Evolutionary conservation across 495 filamentous ascomycete genomes (phyloP).

Genomic region (Saxophila tyrrhenica): DNA sequence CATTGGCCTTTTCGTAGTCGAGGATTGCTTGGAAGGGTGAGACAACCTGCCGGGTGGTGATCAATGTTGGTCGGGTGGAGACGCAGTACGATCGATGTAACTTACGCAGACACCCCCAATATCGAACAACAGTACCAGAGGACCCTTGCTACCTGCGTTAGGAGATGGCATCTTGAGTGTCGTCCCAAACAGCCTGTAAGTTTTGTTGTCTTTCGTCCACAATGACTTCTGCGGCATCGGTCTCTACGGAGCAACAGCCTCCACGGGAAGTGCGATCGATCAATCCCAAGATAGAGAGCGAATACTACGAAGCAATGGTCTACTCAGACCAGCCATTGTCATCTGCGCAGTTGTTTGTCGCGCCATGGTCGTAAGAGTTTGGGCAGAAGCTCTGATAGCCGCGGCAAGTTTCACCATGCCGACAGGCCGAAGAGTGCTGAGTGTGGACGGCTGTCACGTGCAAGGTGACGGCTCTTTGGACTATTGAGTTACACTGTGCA

Average conservation of each 20-base stretch:
- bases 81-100: too few species aligned
- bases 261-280: not conserved
- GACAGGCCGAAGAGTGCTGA: too few species aligned
- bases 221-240: not conserved
- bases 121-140: constrained; percentile 83
- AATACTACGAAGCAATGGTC: not conserved
- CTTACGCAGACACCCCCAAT: constrained; percentile 95
- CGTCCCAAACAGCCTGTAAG: constrained; percentile 13
- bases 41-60: constrained; percentile 54
- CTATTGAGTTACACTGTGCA: too few species aligned
- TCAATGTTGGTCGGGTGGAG: too few species aligned
- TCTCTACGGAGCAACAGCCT: not conserved
- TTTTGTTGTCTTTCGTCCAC: constrained; percentile 15
- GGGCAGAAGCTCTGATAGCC: too few species aligned
- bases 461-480: too few species aligned
- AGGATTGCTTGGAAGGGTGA: constrained; percentile 89
- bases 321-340: not conserved
- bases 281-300: not conserved
- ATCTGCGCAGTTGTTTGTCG: too few species aligned
- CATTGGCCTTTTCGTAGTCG: constrained; percentile 65
- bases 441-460: too few species aligned
- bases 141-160: constrained; percentile 26
- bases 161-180: constrained; percentile 13
- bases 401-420: too few species aligned
- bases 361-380: too few species aligned